Evolutionary conservation across 2,329 filamentous ascomycete species (phyloP).

Genomic region (Penicillium sp.): DNA sequence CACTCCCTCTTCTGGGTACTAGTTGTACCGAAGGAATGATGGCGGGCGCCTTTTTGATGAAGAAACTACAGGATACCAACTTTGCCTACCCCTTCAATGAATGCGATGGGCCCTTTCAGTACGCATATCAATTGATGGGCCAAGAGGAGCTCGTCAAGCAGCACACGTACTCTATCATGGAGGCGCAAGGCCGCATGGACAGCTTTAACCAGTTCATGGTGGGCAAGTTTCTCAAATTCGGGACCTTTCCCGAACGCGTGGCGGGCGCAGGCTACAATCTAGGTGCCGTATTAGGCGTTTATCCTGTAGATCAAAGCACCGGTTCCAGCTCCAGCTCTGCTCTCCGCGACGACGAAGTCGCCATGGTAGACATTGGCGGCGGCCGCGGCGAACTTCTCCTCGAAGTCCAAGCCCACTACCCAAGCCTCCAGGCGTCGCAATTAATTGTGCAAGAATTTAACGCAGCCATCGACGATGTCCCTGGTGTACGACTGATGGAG

Average conservation of each 20-base stretch:
- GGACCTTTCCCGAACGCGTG: constrained; percentile 41
- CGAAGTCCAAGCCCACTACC: constrained; percentile 44
- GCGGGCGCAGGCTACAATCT: constrained; percentile 43
- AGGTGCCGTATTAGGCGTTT: constrained; percentile 27
- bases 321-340: constrained; percentile 8
- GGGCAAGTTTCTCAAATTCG: constrained; percentile 46
- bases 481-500: constrained; percentile 38
- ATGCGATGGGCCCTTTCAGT: constrained; percentile 42
- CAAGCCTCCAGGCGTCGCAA: constrained; percentile 34
- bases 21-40: constrained; percentile 46
- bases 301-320: neutral
- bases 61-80: constrained; percentile 40
- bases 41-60: constrained; percentile 45
- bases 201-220: constrained; percentile 51
- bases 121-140: constrained; percentile 43
- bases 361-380: constrained; percentile 48
- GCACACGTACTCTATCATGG: constrained; percentile 48
- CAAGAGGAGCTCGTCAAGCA: constrained; percentile 35
- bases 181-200: constrained; percentile 43
- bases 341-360: constrained; percentile 16
- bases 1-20: neutral
- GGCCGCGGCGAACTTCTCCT: constrained; percentile 46
- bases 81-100: constrained; percentile 47
- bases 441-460: constrained; percentile 48
- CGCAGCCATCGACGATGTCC: constrained; percentile 35